phyloP scores from a whole-genome alignment of 176 grass and related monocot genomes.

The Carex scoparia region DNA sequence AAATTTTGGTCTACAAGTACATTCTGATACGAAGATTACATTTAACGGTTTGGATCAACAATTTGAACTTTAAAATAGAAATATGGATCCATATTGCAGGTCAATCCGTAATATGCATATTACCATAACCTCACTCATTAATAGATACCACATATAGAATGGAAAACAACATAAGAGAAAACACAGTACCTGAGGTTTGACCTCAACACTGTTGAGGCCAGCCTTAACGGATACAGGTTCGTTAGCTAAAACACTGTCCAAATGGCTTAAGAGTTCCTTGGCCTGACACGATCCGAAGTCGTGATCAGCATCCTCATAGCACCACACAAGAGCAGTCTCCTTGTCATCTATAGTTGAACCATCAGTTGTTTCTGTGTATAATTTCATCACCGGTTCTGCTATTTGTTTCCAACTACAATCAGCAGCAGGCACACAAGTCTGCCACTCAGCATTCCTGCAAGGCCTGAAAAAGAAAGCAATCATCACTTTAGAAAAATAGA shows the following conservation, averaged over 20 bases:
- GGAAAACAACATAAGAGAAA: background rate
- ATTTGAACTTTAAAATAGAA: too few species aligned
- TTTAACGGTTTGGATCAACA: too few species aligned
- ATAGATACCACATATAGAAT: background rate
- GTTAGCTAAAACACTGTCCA: conserved; percentile 76
- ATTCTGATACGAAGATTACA: too few species aligned
- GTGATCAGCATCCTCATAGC: conserved; percentile 74
- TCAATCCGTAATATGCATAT: too few species aligned
- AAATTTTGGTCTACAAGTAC: too few species aligned
- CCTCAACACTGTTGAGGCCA: conserved; percentile 63
- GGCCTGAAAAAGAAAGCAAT: conserved; percentile 31
- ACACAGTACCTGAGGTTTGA: conserved; percentile 74
- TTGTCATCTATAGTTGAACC: conserved; percentile 82
- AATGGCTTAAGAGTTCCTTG: conserved; percentile 83
- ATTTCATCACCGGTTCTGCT: conserved; percentile 78
- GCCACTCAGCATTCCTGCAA: conserved; percentile 66
- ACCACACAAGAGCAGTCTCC: conserved; percentile 79
- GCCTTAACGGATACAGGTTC: conserved; percentile 86
- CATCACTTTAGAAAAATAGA: background rate
- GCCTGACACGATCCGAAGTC: conserved; percentile 96
- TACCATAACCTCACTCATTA: background rate
- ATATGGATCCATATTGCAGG: too few species aligned
- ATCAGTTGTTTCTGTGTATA: conserved; percentile 86
- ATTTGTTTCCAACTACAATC: conserved; percentile 94
- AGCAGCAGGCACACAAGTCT: conserved; percentile 34